Evolutionary conservation across 257 asterid genomes (phyloP), one percentile per base, ranked within the genome.

Genomic region (Ophiorrhiza pumila): DNA sequence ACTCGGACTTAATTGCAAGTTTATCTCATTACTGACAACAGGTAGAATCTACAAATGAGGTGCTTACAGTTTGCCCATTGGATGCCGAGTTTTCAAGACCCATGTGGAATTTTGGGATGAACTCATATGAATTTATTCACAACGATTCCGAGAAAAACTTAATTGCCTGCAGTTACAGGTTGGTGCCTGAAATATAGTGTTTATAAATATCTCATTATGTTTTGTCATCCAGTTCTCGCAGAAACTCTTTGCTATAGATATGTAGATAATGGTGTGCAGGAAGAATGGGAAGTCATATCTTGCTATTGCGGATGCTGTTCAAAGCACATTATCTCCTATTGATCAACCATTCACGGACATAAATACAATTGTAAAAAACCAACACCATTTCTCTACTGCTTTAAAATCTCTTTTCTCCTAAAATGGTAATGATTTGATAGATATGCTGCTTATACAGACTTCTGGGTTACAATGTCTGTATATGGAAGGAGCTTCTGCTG

Each of bases 91-190:
- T 93, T 82, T 68, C 97, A 25, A 87, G 82, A 79, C 98, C 98
- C 15, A 78, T 93, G 47, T 91, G 98, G 98, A 80, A 81, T 72
- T 93, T 93, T 76, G 96, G 98, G 63, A 73, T 81, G 86, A 89
- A 78, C 87, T 87, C 98, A 7, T 93, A 82, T 71, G 98, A 91
- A 43, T 86, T 93, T 85, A 72, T 93, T 74, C 82, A 57, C 68
- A 75, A 79, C 49, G 79, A 87, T 67, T 76, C 72, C 58, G 82
- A 75, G 75, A 77, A 81, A 73, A 80, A 75, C 75, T 77, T 87
- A 77, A 82, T 93, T 80, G 96, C 93, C 77, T 93, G 96, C 90
- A 83, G 74, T 84, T 91, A 87, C 88, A 93, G 98, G 98, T 91
- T 71, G 78, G 76, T 15, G 15, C 57, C 56, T 31, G 2, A 31